These are phyloP conservation scores for Botryotinia convoluta DNA, from an alignment of 2,329 filamentous ascomycete genomes.

Conservation along the genomic window DNA sequence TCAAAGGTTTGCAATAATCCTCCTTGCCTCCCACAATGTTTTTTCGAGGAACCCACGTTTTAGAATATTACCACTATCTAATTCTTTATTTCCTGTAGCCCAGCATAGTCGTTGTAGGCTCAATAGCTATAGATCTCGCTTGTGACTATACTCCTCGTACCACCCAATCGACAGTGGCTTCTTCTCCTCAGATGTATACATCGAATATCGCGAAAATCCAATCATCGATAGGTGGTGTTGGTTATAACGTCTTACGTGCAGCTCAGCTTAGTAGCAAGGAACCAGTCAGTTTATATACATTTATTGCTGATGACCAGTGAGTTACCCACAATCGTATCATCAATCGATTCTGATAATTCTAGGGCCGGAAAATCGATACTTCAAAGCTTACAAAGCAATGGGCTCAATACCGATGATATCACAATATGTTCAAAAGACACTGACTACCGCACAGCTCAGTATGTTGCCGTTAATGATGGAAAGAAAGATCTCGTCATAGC, in stretches of 20 bases:
- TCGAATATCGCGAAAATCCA: slow-evolving; percentile 82
- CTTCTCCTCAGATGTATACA: slow-evolving; percentile 54
- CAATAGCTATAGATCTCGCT: slow-evolving; percentile 80
- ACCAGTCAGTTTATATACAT: slow-evolving; percentile 71
- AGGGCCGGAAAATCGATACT: slow-evolving; percentile 73
- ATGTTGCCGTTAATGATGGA: slow-evolving; percentile 82
- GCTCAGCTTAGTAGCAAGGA: slow-evolving; percentile 64
- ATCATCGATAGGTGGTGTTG: slow-evolving; percentile 86
- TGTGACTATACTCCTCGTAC: slow-evolving; percentile 64
- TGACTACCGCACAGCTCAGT: slow-evolving; percentile 73
- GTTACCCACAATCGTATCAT: slow-evolving; percentile 29
- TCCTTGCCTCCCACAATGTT: background rate
- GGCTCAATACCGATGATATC: slow-evolving; percentile 64
- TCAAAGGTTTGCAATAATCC: slow-evolving; percentile 6
- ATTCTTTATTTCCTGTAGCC: slow-evolving; percentile 1
- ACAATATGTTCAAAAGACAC: slow-evolving; percentile 12
- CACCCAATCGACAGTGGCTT: slow-evolving; percentile 40
- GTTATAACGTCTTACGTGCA: slow-evolving; percentile 85
- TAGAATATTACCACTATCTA: background rate
- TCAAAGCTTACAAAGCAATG: slow-evolving; percentile 59
- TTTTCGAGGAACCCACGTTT: background rate
- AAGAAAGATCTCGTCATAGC: slow-evolving; percentile 83
- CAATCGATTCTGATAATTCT: background rate
- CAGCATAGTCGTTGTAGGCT: slow-evolving; percentile 83
- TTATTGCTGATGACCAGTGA: slow-evolving; percentile 75